A percentile compares a stretch with the other conserved stretches of the same genome.
Conservation (phyloP, 768 basidiomycete species). For the Russula brevipes region DNA sequence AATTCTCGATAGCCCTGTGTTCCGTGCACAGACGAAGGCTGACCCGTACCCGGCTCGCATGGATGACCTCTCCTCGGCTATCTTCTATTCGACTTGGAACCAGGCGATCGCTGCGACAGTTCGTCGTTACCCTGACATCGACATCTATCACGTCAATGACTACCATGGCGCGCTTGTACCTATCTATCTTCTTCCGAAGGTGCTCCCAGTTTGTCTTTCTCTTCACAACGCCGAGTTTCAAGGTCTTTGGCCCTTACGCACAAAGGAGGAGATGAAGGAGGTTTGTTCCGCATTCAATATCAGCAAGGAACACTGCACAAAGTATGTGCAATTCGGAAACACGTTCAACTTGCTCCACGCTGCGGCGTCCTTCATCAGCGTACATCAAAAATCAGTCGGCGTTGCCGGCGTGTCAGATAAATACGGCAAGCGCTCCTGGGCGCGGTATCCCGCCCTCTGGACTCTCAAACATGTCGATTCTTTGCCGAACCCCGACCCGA, state of each 20-base stretch:
- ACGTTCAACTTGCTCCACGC: conserved; percentile 95
- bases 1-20: conserved; percentile 90
- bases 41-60: conserved; percentile 96
- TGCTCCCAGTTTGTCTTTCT: conserved; percentile 84
- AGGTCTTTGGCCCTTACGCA: conserved; percentile 92
- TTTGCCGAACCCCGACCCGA: conserved; percentile 90
- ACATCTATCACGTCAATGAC: conserved; percentile 93
- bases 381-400: conserved; percentile 88
- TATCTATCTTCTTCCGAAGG: conserved; percentile 87
- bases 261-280: conserved; percentile 98
- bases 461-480: conserved; percentile 94
- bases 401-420: conserved; percentile 98
- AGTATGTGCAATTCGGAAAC: conserved; percentile 97
- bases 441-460: conserved; percentile 94
- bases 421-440: conserved; percentile 96
- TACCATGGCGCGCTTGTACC: conserved; percentile 92
- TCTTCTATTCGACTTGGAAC: conserved; percentile 98
- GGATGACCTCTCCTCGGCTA: conserved; percentile 94
- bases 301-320: conserved; percentile 91
- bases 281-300: conserved; percentile 98
- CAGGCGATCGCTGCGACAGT: conserved; percentile 93
- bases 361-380: conserved; percentile 86
- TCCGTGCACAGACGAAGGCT: conserved; percentile 93
- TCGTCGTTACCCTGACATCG: conserved; percentile 77
- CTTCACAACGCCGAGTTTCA: conserved; percentile 98